Percentiles rank a stretch among this genome's conserved stretches.
These are phyloP conservation scores for Porodaedalea pini DNA, from an alignment of 1,284 basidiomycete genomes.

Conservation along the genomic window DNA sequence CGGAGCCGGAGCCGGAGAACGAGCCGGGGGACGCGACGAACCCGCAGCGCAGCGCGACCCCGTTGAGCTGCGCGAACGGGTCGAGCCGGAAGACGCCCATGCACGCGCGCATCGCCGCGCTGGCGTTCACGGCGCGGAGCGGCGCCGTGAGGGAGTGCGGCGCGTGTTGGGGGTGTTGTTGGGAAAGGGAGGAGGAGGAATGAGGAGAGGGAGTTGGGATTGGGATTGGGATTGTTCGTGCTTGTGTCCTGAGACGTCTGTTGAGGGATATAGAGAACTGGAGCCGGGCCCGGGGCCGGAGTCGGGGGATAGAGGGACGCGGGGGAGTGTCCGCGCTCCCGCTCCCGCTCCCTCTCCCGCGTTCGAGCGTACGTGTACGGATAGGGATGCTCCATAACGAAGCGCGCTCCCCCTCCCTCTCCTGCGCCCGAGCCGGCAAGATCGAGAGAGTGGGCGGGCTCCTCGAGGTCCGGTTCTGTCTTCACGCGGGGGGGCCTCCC, in stretches of 20 bases:
- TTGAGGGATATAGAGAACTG: too few relatives aligned
- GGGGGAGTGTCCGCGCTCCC: too few relatives aligned
- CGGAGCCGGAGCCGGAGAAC: too few relatives aligned
- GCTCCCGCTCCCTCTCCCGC: background rate
- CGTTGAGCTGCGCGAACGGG: slow-evolving; percentile 67
- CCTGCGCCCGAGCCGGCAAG: background rate
- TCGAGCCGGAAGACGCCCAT: slow-evolving; percentile 75
- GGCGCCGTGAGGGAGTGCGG: slow-evolving; percentile 34
- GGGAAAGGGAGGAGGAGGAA: background rate
- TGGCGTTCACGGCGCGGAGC: slow-evolving; percentile 67
- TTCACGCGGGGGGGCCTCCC: background rate
- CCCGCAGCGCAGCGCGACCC: slow-evolving; percentile 33
- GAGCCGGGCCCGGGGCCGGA: background rate
- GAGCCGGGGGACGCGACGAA: slow-evolving; percentile 16
- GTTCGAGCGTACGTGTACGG: slow-evolving; percentile 7
- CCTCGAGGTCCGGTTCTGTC: background rate
- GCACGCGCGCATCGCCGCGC: slow-evolving; percentile 61
- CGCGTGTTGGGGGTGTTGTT: background rate
- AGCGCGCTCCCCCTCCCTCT: slow-evolving; percentile 12
- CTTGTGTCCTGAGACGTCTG: too few relatives aligned
- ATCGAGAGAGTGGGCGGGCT: background rate
- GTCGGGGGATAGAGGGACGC: background rate
- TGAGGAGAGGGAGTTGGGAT: background rate
- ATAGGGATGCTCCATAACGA: slow-evolving; percentile 21
- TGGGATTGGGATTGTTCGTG: background rate